phyloP scores from a whole-genome alignment of 2,329 filamentous ascomycete genomes.

The Eurotiales sp. region DNA sequence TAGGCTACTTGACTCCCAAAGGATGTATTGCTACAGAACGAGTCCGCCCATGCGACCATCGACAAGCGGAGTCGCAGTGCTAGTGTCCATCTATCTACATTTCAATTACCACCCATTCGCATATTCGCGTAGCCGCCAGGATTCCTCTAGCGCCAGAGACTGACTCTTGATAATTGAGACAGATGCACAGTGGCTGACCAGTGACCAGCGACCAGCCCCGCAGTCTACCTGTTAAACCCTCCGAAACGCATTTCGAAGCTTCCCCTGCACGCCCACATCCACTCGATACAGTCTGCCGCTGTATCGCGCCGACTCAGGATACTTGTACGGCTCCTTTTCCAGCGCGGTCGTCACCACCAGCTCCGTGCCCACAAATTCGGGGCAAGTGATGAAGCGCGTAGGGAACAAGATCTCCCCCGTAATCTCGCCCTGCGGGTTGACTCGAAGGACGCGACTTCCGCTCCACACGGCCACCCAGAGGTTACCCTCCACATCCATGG shows the following conservation, averaged over 20 bases:
- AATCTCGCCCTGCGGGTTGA: constrained; percentile 65
- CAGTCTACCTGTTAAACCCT: constrained; percentile 9
- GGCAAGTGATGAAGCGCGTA: constrained; percentile 75
- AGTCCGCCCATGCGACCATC: too few species aligned
- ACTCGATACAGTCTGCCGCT: constrained; percentile 72
- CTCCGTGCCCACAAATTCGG: constrained; percentile 69
- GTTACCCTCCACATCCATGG: constrained; percentile 77
- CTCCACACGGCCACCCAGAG: constrained; percentile 89
- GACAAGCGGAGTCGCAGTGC: too few species aligned
- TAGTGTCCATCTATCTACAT: too few species aligned
- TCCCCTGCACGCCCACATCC: constrained; percentile 68
- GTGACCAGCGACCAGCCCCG: too few species aligned
- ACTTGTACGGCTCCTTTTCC: constrained; percentile 61
- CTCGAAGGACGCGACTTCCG: constrained; percentile 68
- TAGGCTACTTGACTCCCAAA: too few species aligned
- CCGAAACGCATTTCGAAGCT: constrained; percentile 59
- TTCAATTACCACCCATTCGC: too few species aligned
- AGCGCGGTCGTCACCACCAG: constrained; percentile 79
- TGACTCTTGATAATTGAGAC: too few species aligned
- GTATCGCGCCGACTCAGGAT: constrained; percentile 58
- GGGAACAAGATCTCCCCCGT: constrained; percentile 73
- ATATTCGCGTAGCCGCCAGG: too few species aligned
- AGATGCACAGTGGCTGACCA: too few species aligned
- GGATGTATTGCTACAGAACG: too few species aligned
- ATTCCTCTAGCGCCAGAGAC: too few species aligned